A percentile compares a stretch with the other conserved stretches of the same genome.
phyloP scores from a whole-genome alignment of 371 early-diverging fungal species.

The Mortierella sp. region DNA sequence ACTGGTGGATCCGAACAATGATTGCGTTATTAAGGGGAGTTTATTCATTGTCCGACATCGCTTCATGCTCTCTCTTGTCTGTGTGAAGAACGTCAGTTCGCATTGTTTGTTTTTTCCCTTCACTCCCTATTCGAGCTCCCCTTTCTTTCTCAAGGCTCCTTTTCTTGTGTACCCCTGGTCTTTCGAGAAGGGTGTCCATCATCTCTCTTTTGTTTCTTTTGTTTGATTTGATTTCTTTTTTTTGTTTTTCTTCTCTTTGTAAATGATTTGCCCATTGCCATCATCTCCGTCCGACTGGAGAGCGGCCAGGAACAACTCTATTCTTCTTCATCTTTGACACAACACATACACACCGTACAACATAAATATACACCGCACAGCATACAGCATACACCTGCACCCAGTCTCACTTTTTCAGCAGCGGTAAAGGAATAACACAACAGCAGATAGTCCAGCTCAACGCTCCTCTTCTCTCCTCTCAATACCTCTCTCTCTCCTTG shows the following conservation, averaged over 20 bases:
- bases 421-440: background rate
- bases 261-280: background rate
- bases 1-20: no score
- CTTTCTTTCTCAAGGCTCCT: background rate
- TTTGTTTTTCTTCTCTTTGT: background rate
- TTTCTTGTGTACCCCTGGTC: background rate
- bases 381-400: background rate
- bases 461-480: background rate
- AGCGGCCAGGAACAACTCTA: background rate
- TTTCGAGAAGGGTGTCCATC: background rate
- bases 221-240: background rate
- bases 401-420: background rate
- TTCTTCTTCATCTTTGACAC: background rate
- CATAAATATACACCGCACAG: background rate
- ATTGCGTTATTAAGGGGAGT: no score
- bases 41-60: no score
- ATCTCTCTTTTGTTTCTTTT: background rate
- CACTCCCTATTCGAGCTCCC: background rate
- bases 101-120: background rate
- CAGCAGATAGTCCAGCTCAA: background rate
- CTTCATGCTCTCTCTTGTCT: no score
- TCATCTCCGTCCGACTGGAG: background rate
- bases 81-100: no score
- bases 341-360: background rate
- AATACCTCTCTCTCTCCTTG: background rate